Percentiles rank a stretch among this genome's conserved stretches.
These are phyloP conservation scores for Saccharum hybrid DNA, from an alignment of 202 grass and related monocot genomes.

Conservation along the genomic window DNA sequence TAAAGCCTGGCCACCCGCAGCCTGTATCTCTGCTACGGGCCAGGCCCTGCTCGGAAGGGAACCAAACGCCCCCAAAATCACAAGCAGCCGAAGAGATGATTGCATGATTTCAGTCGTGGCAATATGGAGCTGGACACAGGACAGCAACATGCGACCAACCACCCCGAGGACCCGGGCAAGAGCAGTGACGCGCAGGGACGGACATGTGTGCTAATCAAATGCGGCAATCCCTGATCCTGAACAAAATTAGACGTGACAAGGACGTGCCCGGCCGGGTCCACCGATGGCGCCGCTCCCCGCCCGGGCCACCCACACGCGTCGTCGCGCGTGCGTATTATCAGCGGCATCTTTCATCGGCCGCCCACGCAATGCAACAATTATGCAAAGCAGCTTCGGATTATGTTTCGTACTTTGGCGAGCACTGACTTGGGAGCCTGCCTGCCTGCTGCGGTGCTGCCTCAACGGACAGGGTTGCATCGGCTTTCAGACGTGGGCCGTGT, in stretches of 20 bases:
- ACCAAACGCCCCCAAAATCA: too few species aligned
- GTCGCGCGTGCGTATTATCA: background rate
- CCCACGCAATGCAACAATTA: too few species aligned
- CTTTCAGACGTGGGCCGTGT: background rate
- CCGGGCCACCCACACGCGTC: background rate
- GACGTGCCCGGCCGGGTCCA: background rate
- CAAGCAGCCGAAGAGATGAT: too few species aligned
- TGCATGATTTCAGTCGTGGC: too few species aligned
- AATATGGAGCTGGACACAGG: background rate
- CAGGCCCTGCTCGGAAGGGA: too few species aligned
- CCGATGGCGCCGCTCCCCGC: background rate
- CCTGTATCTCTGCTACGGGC: too few species aligned
- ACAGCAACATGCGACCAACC: conserved; percentile 24
- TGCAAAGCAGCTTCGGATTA: too few species aligned
- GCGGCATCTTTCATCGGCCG: background rate
- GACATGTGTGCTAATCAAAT: conserved; percentile 2
- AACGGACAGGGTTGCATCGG: too few species aligned
- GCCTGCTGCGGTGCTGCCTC: too few species aligned
- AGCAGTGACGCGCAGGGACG: background rate
- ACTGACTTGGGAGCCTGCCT: too few species aligned
- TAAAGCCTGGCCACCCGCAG: too few species aligned
- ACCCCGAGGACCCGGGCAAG: background rate
- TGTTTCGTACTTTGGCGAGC: too few species aligned
- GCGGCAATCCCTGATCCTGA: background rate
- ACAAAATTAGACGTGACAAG: background rate